These are phyloP conservation scores for Macrolepiota albuminosa DNA, from an alignment of 768 basidiomycete species.

Conservation along the genomic window DNA sequence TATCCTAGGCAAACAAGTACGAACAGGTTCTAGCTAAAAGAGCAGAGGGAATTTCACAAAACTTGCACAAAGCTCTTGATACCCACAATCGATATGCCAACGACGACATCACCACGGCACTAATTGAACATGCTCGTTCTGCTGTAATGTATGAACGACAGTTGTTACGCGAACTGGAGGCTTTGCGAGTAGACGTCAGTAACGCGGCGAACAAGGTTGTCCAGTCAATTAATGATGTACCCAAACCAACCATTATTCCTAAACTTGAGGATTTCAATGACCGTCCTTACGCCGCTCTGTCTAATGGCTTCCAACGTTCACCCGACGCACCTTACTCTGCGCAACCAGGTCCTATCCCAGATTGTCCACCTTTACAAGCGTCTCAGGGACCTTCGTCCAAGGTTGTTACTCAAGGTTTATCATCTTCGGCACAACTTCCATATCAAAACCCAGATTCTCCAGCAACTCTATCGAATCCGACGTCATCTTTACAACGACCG, in stretches of 20 bases:
- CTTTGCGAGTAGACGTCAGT: constrained; percentile 70
- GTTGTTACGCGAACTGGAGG: constrained; percentile 81
- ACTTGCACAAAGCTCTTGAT: constrained; percentile 82
- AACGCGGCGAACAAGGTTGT: constrained; percentile 59
- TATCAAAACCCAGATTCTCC: constrained; percentile 21
- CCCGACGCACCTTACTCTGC: constrained; percentile 31
- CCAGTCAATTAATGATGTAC: constrained; percentile 43
- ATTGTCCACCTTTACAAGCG: constrained; percentile 15
- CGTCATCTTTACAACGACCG: constrained; percentile 16
- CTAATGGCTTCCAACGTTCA: constrained; percentile 29
- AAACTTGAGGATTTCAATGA: constrained; percentile 59
- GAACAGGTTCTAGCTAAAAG: constrained; percentile 81
- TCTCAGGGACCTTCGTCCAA: constrained; percentile 22
- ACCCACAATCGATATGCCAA: constrained; percentile 84
- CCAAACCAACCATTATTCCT: constrained; percentile 57
- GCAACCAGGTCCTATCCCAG: constrained; percentile 20
- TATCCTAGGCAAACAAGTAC: constrained; percentile 76
- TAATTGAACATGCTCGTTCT: constrained; percentile 91
- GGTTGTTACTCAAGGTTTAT: constrained; percentile 5
- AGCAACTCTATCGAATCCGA: constrained; percentile 24
- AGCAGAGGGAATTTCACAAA: constrained; percentile 91
- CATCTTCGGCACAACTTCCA: constrained; percentile 19
- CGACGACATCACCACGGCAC: constrained; percentile 83
- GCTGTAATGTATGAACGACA: constrained; percentile 91
- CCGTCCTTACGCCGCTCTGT: constrained; percentile 24